Evolutionary conservation across 2,329 filamentous ascomycete species (phyloP), one percentile per base, ranked within the genome.

Genomic region (Mycosphaerella arachidis): DNA sequence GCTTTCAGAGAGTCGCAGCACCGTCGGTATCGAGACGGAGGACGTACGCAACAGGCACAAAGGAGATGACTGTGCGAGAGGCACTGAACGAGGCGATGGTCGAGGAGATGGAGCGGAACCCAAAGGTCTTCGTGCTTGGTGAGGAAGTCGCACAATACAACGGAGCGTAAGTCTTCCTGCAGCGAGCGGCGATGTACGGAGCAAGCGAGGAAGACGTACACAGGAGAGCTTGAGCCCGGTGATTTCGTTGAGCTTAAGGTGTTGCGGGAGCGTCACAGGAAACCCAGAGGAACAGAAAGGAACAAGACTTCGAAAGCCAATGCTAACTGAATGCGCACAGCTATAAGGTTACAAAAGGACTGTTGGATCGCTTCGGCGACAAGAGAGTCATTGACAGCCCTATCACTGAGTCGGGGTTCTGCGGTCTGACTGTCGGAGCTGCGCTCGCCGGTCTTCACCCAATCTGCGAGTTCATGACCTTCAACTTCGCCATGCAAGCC

Each of bases 91-190:
- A 99, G 83, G 94, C 94, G 62, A 87, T 99, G 74, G 92, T 92
- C 52, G 94, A 99, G 82, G 94, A 99, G 84, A 87, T 99, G 78
- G 92, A 97, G 83, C 76, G 79, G 74, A 96, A 99, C 79, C 84
- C 88, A 66, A 97, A 97, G 84, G 92, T 97, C 71, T 99, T 97
- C 78, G 81, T 99, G 69, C 78, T 99, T 60, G 94, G 94, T 72
- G 94, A 99, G 84, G 94, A 99, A 82, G 94, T 99, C 74, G 94
- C 94, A 72, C 94, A 99, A 81, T 99, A 99, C 84, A 99, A 99
- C 78, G 94, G 94, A 83, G 93, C 93, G 83, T 86, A 78, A 76
- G 82, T 79, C 60, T 62, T 48, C 52, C 63, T 12, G 16, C 24
- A 27, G 46, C 20, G 20, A 10, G 8, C 10, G 46, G 24, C 8